Base-by-base conservation (phyloP, 345 rosid genomes). In the Erysimum cheiranthoides region DNA sequence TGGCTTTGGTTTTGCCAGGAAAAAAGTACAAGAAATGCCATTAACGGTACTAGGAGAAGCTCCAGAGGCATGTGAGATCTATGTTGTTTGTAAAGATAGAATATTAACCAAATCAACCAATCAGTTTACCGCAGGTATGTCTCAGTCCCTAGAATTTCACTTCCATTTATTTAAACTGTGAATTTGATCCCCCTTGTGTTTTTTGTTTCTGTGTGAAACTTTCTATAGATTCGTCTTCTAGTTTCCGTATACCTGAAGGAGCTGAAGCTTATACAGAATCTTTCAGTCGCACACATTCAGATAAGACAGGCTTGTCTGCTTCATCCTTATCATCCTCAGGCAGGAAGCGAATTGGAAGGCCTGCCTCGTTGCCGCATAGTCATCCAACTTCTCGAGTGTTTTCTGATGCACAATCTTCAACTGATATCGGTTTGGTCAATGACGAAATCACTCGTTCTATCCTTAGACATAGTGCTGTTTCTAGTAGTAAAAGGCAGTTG, bases 1-100 rank as follows among this genome's bases (percentile, higher is more conserved):
- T 2, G 50, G 5, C n/a, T 3, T 57, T 38, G 47, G 31, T 53
- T 68, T 43, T 42, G 34, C 8, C 73, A 87, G 94, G 88, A 88
- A 73, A 78, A 88, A 69, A 74, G 90, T 85, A 70, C 84, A 82
- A 46, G 85, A 85, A 43, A 74, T 85, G 68, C 91, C 96, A 30
- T 75, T 70, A 59, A 81, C 76, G 32, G 86, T 91, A 51, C 66
- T 84, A 35, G 85, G 74, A 68, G 71, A 49, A 78, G 83, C 92
- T 67, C 88, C 93, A 42, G 78, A 71, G 21, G 45, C 81, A 32
- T 89, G 90, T 59, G 79, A 84, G 54, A 49, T 88, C 31, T 82
- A 80, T 71, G 83, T 93, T 66, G 83, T 91, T 61, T 85, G 77
- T 70, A 84, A 69, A 60, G 75, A 64, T 49, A 68, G 82, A 82